Conservation (phyloP, 2,329 filamentous ascomycete genomes). For the Torrubiella hemipterigena region DNA sequence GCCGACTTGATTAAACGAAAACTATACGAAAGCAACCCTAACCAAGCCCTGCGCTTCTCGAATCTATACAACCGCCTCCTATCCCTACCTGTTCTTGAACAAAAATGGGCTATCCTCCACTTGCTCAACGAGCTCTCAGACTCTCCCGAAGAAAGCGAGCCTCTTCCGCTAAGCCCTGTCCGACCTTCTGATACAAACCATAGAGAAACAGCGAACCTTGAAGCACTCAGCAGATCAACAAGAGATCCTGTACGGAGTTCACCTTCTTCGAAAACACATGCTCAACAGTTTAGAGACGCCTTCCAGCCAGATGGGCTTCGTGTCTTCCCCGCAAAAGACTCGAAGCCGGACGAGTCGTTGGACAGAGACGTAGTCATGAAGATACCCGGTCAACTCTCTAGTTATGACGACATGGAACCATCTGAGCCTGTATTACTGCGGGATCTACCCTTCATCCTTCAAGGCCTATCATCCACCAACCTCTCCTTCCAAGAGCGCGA, state of each 20-base stretch:
- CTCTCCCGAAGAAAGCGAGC: conserved; percentile 43
- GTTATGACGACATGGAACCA: conserved; percentile 44
- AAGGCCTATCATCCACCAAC: conserved; percentile 81
- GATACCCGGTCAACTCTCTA: conserved; percentile 44
- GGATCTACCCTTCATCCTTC: conserved; percentile 84
- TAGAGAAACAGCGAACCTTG: conserved; percentile 22
- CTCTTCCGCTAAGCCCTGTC: conserved; percentile 30
- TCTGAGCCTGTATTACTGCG: conserved; percentile 56
- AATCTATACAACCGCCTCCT: conserved; percentile 84
- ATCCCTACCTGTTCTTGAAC: conserved; percentile 80
- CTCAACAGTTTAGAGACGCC: conserved; percentile 37
- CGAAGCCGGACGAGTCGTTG: conserved; percentile 18
- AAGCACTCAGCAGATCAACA: conserved; percentile 23
- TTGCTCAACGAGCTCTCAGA: conserved; percentile 77
- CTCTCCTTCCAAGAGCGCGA: conserved; percentile 61
- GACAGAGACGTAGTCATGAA: conserved; percentile 43
- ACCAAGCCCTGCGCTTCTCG: conserved; percentile 72
- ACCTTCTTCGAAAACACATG: conserved; percentile 26
- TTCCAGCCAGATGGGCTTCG: conserved; percentile 41
- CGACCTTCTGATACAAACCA: conserved; percentile 26
- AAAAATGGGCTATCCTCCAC: conserved; percentile 96
- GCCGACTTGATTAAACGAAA: conserved; percentile 86
- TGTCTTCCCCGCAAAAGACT: conserved; percentile 28
- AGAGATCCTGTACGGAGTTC: conserved; percentile 24
- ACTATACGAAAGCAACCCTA: conserved; percentile 66